Evolutionary conservation across 768 basidiomycete species (phyloP).

Genomic region (Tricholoma bakamatsutake): DNA sequence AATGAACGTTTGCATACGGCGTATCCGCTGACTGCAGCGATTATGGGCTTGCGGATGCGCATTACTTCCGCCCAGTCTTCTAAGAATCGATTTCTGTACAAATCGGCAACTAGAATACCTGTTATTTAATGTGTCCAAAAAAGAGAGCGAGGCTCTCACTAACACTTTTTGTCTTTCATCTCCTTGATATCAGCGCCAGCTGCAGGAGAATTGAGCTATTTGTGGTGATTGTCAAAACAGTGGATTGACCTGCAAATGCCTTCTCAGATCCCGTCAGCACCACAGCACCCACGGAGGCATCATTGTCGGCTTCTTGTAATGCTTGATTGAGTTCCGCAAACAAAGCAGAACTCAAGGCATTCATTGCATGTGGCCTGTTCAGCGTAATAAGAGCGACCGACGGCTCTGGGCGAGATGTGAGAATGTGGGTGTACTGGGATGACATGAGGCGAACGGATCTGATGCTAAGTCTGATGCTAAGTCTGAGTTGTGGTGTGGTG

Average conservation of each 20-base stretch:
- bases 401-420: conserved; percentile 62
- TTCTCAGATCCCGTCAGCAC: conserved; percentile 90
- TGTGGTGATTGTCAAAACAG: not conserved
- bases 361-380: conserved; percentile 86
- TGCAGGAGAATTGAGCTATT: conserved; percentile 20
- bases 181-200: conserved; percentile 99
- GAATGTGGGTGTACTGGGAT: conserved; percentile 54
- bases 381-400: conserved; percentile 76
- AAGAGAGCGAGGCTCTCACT: conserved; percentile 17
- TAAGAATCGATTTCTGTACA: conserved; percentile 81
- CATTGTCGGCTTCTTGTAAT: conserved; percentile 61
- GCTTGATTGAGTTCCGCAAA: conserved; percentile 81
- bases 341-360: conserved; percentile 78
- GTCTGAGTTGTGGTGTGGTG: conserved; percentile 6
- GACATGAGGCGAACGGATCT: conserved; percentile 44
- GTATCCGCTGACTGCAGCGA: conserved; percentile 94
- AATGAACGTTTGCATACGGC: conserved; percentile 51
- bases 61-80: conserved; percentile 76
- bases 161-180: conserved; percentile 95
- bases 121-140: not conserved
- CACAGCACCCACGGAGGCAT: conserved; percentile 71
- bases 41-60: conserved; percentile 82
- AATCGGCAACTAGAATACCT: conserved; percentile 61
- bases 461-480: conserved; percentile 5
- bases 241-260: conserved; percentile 84